A percentile compares a stretch with the other conserved stretches of the same genome.
Evolutionary conservation across 441 rosid genomes (phyloP).

Genomic region (Rhodomyrtus psidioides): DNA sequence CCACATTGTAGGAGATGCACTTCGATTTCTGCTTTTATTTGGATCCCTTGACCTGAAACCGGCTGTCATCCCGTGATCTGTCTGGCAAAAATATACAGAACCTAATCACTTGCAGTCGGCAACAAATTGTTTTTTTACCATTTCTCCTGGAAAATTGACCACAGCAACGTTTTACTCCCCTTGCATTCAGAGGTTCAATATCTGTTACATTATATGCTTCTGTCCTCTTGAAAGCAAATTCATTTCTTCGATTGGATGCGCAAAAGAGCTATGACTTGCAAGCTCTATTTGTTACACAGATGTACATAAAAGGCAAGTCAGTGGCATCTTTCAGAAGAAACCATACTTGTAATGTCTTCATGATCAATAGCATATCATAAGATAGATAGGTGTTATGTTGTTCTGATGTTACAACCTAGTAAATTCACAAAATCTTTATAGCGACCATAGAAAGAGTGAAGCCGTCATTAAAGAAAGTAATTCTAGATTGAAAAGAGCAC

Average conservation of each 20-base stretch:
- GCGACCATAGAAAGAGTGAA: background rate
- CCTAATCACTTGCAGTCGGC: background rate
- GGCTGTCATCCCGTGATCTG: slow-evolving; percentile 12
- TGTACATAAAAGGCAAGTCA: background rate
- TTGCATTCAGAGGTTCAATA: background rate
- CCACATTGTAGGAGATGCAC: slow-evolving; percentile 39
- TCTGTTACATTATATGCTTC: background rate
- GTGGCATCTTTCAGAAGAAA: background rate
- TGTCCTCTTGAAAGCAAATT: background rate
- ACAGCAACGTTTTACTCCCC: background rate
- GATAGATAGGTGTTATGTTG: background rate
- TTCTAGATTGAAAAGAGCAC: background rate
- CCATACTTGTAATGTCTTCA: background rate
- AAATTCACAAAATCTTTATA: background rate
- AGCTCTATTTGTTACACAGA: background rate
- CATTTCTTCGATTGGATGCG: background rate
- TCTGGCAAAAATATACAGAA: background rate
- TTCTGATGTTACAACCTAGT: background rate
- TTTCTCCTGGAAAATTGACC: background rate
- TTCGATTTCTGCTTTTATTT: slow-evolving; percentile 45
- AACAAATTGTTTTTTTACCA: background rate
- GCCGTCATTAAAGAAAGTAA: background rate
- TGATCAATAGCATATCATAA: background rate
- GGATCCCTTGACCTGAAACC: slow-evolving; percentile 27
- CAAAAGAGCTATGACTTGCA: background rate